Evolutionary conservation across 2,329 filamentous ascomycete genomes (phyloP), one percentile per base, ranked within the genome.

Genomic region (Penicillium paneum): DNA sequence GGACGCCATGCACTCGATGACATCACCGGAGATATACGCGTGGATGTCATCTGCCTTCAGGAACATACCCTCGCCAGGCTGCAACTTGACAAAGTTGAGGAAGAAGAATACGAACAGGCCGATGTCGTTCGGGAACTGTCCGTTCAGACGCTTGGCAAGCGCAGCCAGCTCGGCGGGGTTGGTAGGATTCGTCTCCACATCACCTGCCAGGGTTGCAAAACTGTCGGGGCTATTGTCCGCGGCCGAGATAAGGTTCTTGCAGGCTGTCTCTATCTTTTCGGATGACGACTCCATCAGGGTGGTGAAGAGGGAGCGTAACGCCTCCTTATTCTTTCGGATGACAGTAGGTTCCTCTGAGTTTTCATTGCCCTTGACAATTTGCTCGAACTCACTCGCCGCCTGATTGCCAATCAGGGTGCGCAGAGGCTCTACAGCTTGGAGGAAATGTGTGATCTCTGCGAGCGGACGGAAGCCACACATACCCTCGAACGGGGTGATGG

Each of bases 1-100:
- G 8, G 91, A 88, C 0, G 94, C 94, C 94, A 99, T 99, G 79
- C 94, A 99, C 76, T 99, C 94, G 71, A 99, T 91, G 64, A 99
- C 96, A 69, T 99, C 93, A 32, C 76, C 76, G 5, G 75, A 78
- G 41, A 78, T 76, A 54, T 99, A 99, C 45, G 94, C 94, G 72
- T 99, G 94, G 66, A 97, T 97, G 68, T 97, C 94, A 68, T 99
- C 93, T 7, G 94, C 94, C 67, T 91, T 90, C 34, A 99, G 81
- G 77, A 97, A 99, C 79, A 99, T 89, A 8, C 93, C 94, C 76
- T 99, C 93, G 49, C 94, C 94, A 1, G 92, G 85, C 46, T 88
- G 79, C 13, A 99, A 83, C 63, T 87, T 89, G 69, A 99, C 90
- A 68, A 90, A 96, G 79, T 99, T 99, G 68, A 97, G 85, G 81